A percentile compares a stretch with the other conserved stretches of the same genome.
Evolutionary conservation across 352 stramenopile genomes (phyloP).

Genomic region (Phytophthora ohioensis): DNA sequence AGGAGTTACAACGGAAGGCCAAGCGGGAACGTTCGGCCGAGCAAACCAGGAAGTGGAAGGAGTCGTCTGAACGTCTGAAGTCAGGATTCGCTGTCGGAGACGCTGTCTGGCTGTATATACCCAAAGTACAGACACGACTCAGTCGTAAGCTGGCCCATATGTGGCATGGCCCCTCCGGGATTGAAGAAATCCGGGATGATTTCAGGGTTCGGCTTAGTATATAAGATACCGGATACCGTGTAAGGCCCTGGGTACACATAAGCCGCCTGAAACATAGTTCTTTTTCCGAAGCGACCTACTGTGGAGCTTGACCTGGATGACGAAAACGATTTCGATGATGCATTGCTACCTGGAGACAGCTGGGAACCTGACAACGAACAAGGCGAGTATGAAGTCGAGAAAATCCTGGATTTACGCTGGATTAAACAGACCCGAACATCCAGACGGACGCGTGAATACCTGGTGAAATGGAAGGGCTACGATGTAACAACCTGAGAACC

Average conservation of each 20-base stretch:
- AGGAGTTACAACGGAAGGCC: slow-evolving; percentile 13
- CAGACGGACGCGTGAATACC: neutral
- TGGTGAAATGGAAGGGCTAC: slow-evolving; percentile 10
- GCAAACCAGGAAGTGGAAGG: slow-evolving; percentile 10
- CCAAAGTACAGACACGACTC: slow-evolving; percentile 1
- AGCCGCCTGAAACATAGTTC: slow-evolving; percentile 11
- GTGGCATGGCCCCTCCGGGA: slow-evolving; percentile 18
- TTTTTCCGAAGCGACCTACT: slow-evolving; percentile 1
- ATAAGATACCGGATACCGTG: slow-evolving; percentile 7
- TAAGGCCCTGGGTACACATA: slow-evolving; percentile 17
- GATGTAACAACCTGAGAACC: neutral
- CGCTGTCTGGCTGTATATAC: slow-evolving; percentile 10
- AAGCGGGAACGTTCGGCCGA: neutral
- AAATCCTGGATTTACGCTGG: slow-evolving; percentile 11
- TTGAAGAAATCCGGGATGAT: slow-evolving; percentile 14
- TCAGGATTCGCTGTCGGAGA: slow-evolving; percentile 2
- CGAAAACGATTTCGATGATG: slow-evolving; percentile 14
- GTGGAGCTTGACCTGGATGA: slow-evolving; percentile 6
- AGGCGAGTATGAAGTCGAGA: slow-evolving; percentile 14
- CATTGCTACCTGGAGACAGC: slow-evolving; percentile 11
- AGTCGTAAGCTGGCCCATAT: slow-evolving; percentile 17
- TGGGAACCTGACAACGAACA: slow-evolving; percentile 3
- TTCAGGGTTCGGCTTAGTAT: slow-evolving; percentile 14
- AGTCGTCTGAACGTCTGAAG: slow-evolving; percentile 12
- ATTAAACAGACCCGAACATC: neutral